phyloP scores from a whole-genome alignment of 1,284 basidiomycete genomes.

The Cerrena zonata region DNA sequence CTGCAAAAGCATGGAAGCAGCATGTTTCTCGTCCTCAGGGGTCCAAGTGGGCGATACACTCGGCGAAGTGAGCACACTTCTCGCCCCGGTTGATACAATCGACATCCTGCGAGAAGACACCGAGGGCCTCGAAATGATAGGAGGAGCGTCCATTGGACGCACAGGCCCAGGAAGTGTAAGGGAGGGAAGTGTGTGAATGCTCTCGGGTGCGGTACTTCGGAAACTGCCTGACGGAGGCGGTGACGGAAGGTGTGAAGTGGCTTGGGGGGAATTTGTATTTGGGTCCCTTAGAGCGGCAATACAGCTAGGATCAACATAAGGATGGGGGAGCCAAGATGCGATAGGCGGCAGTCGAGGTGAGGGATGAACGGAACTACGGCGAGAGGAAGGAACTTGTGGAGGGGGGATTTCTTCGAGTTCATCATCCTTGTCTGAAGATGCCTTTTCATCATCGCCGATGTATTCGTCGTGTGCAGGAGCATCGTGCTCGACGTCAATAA shows the following conservation, averaged over 20 bases:
- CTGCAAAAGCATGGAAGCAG: constrained; percentile 60
- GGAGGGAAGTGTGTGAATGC: constrained; percentile 25
- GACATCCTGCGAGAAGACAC: background rate
- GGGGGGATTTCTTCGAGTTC: constrained; percentile 11
- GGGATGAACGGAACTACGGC: constrained; percentile 9
- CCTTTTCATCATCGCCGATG: constrained; percentile 21
- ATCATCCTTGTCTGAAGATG: constrained; percentile 1
- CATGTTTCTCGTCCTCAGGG: constrained; percentile 58
- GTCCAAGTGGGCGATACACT: constrained; percentile 40
- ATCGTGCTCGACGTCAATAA: constrained; percentile 6
- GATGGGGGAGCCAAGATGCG: constrained; percentile 39
- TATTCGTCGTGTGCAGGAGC: constrained; percentile 18
- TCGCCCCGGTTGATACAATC: background rate
- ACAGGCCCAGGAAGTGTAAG: constrained; percentile 36
- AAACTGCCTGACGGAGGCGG: constrained; percentile 39
- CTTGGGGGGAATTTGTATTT: constrained; percentile 11
- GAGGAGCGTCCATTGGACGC: constrained; percentile 1
- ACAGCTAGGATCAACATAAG: constrained; percentile 30
- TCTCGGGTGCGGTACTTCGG: constrained; percentile 20
- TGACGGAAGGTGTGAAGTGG: constrained; percentile 37
- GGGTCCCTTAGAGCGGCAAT: constrained; percentile 19
- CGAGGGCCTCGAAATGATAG: constrained; percentile 7
- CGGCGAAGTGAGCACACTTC: constrained; percentile 12
- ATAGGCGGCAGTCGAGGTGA: constrained; percentile 42
- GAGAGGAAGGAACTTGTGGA: background rate